These are phyloP conservation scores for Ustilago xerochloae DNA, from an alignment of 1,284 basidiomycete genomes.

Conservation along the genomic window DNA sequence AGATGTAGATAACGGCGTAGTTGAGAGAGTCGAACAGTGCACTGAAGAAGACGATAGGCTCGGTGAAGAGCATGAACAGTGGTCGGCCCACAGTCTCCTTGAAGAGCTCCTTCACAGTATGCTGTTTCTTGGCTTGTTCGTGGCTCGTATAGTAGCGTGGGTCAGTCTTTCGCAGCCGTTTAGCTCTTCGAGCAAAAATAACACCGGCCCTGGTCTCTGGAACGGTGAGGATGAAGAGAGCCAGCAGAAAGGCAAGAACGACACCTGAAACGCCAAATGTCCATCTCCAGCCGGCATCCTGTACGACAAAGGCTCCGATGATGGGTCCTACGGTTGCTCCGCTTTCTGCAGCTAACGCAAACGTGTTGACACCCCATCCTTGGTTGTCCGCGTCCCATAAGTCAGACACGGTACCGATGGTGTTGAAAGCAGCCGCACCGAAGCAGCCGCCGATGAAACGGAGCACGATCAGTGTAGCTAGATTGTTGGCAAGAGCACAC, in stretches of 20 bases:
- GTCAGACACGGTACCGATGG: conserved; percentile 55
- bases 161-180: conserved; percentile 65
- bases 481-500: conserved; percentile 49
- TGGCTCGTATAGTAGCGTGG: conserved; percentile 65
- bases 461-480: conserved; percentile 46
- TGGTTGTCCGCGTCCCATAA: conserved; percentile 55
- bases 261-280: conserved; percentile 56
- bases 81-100: conserved; percentile 60
- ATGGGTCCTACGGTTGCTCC: conserved; percentile 52
- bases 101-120: conserved; percentile 40
- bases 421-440: conserved; percentile 55
- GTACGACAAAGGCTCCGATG: conserved; percentile 46
- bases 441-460: conserved; percentile 58
- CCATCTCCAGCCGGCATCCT: conserved; percentile 54
- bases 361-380: conserved; percentile 57
- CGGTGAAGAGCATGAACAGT: conserved; percentile 63
- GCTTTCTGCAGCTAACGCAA: conserved; percentile 50
- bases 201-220: conserved; percentile 62
- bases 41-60: conserved; percentile 64
- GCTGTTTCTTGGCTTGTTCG: conserved; percentile 64
- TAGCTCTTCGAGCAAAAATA: conserved; percentile 67
- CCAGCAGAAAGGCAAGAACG: conserved; percentile 40
- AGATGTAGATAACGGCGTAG: conserved; percentile 68
- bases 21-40: conserved; percentile 61
- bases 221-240: conserved; percentile 33